Evolutionary conservation across 2,329 filamentous ascomycete genomes (phyloP), one percentile per base, ranked within the genome.

Genomic region (Sporothrix variecibatus): DNA sequence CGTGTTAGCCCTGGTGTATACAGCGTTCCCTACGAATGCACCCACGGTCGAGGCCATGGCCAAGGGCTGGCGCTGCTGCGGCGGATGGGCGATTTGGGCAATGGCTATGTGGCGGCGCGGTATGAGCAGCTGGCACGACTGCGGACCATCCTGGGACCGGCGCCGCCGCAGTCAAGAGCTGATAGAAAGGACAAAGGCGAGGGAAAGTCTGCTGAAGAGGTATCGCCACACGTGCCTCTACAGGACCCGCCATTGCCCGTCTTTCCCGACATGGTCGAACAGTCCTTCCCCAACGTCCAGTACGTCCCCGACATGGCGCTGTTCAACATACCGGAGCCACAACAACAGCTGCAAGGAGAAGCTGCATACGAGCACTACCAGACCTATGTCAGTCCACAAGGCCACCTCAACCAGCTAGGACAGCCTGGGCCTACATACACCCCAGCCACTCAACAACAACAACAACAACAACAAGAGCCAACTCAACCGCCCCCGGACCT

Each of bases 1-100:
- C 12, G 82, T 88, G 1, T 82, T 89, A 5, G 85, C 88, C 31
- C 87, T 89, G 84, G 85, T 87, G 26, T 87, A 86, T 78, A 84
- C 85, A 11, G 84, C 86, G 1, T 88, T 89, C 73, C 87, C 87
- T 0, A 78, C 81, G 38, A 83, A 85, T 70, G 77, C 82, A 7
- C 78, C 80, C 28, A 86, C 85, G 76, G 85, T 34, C 81, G 81
- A 51, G 82, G 84, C 17, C 79, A 77, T 79, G 77, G 75, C 85
- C n/a, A 82, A 82, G 20, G 85, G 0, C 80, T 89, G 8, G 81
- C 81, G 8, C 81, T 89, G 38, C 82, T 89, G 5, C 81, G 81
- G 9, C 80, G 81, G 43, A 88, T 89, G 85, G 86, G 86, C 15
- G 84, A 87, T 65, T 83, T 85, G 11, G 87, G 87, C 0, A 89